Base-by-base conservation (phyloP, 2,329 filamentous ascomycete genomes). In the Didymella lethalis region DNA sequence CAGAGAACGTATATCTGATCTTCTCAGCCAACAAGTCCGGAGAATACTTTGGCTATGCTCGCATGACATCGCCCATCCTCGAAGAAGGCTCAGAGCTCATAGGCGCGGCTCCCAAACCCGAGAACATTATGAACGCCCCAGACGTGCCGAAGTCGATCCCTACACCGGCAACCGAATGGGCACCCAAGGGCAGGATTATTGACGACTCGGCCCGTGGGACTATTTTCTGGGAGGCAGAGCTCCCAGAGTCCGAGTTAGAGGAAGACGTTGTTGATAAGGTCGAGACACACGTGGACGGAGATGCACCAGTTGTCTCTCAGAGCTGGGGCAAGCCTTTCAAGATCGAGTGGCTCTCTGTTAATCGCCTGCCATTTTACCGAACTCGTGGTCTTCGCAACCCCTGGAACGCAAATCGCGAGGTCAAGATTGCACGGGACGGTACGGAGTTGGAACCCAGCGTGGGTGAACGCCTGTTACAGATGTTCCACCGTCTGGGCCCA, bases 1-100 rank as follows among this genome's bases (percentile, higher is more conserved):
- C 88, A 14, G 91, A 96, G 52, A 91, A 90, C 69, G 93, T 98
- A 1, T 97, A 93, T 71, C 82, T 98, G 29, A 87, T 98, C 14
- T 98, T 98, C 76, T 98, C 94, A 1, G 94, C 94, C 12, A 98
- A 98, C 77, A 97, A 97, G 72, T 97, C 94, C 0, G 94, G 94
- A 12, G 94, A 97, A 77, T 98, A 97, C 73, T 97, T 95, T 78
- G 94, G 94, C 20, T 97, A 96, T 72, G 94, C 93, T 20, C 88
- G 90, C 36, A 98, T 98, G 94, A 81, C 84, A 10, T 97, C 94
- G 23, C 82, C 88, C 4, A 96, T 97, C 69, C 88, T 90, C 66
- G 86, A 93, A 54, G 90, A 96, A 65, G 87, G 89, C 5, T 65
- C 67, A 29, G 62, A 66, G 12, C 40, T 75, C 7, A 65, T 71